Conservation (phyloP, 176 grass and related monocot species). For the Carex pumila region DNA sequence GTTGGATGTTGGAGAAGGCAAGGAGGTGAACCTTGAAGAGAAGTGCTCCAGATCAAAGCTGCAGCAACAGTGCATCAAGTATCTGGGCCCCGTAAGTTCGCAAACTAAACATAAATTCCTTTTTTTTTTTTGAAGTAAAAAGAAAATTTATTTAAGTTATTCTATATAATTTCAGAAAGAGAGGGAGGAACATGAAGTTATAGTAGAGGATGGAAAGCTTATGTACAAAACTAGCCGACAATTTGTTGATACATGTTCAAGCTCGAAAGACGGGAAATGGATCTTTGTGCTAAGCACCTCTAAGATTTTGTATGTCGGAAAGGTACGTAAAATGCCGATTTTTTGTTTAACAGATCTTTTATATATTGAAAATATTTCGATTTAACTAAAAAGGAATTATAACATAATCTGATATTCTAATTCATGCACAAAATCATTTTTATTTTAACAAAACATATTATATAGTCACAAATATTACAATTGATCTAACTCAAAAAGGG, state of each 20-base stretch:
- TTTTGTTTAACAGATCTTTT: neutral
- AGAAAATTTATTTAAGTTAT: neutral
- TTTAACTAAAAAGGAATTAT: neutral
- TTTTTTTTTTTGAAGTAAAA: neutral
- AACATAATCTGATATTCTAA: neutral
- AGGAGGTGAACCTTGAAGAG: constrained; percentile 60
- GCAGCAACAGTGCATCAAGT: constrained; percentile 80
- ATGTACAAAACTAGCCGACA: constrained; percentile 47
- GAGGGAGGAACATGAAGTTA: constrained; percentile 73
- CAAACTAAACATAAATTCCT: neutral
- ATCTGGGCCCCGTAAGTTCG: constrained; percentile 77
- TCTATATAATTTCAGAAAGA: constrained; percentile 53
- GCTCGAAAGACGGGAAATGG: constrained; percentile 54
- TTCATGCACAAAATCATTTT: neutral
- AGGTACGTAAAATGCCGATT: constrained; percentile 55
- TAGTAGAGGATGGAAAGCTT: constrained; percentile 64
- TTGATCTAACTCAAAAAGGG: neutral
- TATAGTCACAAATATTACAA: neutral
- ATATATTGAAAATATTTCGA: neutral
- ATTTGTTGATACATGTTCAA: constrained; percentile 37
- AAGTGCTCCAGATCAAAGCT: constrained; percentile 60
- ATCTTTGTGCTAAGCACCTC: constrained; percentile 94
- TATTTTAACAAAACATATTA: neutral
- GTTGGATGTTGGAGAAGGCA: constrained; percentile 87
- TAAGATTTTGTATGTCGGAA: constrained; percentile 61